Evolutionary conservation across 2,329 filamentous ascomycete species (phyloP), one percentile per base, ranked within the genome.

Genomic region (Xylaria polymorpha): DNA sequence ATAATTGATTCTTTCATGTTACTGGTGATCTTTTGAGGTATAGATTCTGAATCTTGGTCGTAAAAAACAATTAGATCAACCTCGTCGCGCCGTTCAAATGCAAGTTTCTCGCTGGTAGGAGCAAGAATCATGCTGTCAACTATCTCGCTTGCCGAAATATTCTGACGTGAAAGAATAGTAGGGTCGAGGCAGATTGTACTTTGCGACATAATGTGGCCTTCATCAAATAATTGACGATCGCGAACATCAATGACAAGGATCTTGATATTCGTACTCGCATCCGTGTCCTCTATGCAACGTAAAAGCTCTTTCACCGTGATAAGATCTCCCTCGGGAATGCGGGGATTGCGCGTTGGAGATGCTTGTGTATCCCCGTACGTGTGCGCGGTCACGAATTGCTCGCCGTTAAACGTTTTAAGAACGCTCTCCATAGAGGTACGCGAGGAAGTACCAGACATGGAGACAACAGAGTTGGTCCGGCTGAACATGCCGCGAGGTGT

Each of bases 61-160:
- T 98, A 97, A 75, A 97, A 96, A 0, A 99, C 92, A 12, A 99
- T 87, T 50, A 98, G 81, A 73, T 98, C 94, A 74, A 92, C 97
- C 65, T 91, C 86, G 71, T 94, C 87, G 15, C 91, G 87, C 65
- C 88, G 83, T 50, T 88, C 89, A 75, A 97, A 97, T 39, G 93
- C 84, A 1, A 85, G 81, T 73, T 92, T 90, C 78, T 99, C 96
- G n/a, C 85, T 80, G n/a, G 89, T 83, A 0, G 92, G 91, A 0
- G 89, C 91, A 6, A 96, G 80, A 1, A 94, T 85, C 74, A 94
- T 85, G 69, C 90, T 90, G 68, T 94, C 91, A 20, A 83, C 85
- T 44, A 92, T 86, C 25, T 91, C 83, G 22, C 85, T 84, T 2
- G 87, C 88, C 1, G 89, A 90, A 22, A 91, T 85, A 55, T 88